Conservation (phyloP, 1,284 basidiomycete species). For the Abortiporus biennis region DNA sequence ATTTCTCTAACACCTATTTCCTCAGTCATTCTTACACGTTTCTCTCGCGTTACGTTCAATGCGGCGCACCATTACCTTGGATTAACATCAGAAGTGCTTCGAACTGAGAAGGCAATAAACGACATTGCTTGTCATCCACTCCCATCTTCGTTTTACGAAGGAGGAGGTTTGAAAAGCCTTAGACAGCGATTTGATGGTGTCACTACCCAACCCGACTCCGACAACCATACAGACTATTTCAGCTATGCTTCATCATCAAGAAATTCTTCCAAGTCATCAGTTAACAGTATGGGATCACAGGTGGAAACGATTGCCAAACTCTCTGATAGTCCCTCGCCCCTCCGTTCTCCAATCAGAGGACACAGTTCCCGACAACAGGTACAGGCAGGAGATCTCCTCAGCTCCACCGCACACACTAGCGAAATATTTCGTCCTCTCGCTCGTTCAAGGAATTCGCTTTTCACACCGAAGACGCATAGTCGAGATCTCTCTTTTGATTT, state of each 20-base stretch:
- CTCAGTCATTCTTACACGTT: conserved; percentile 88
- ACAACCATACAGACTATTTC: conserved; percentile 53
- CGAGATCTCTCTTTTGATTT: conserved; percentile 12
- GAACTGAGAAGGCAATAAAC: conserved; percentile 96
- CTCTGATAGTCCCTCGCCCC: conserved; percentile 18
- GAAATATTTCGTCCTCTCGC: conserved; percentile 42
- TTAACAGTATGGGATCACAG: conserved; percentile 6
- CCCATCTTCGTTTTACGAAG: conserved; percentile 87
- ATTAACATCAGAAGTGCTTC: conserved; percentile 90
- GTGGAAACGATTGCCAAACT: not conserved
- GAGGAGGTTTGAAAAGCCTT: conserved; percentile 86
- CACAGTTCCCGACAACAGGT: conserved; percentile 30
- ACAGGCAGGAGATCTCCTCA: conserved; percentile 66
- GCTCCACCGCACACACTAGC: conserved; percentile 37
- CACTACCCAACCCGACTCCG: conserved; percentile 35
- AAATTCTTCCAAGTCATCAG: conserved; percentile 15
- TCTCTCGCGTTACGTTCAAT: conserved; percentile 95
- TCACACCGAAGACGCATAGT: conserved; percentile 41
- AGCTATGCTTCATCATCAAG: conserved; percentile 23
- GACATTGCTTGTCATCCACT: conserved; percentile 94
- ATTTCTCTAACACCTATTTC: conserved; percentile 2
- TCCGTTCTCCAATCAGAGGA: conserved; percentile 13
- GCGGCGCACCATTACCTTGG: conserved; percentile 96
- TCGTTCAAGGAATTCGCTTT: conserved; percentile 45
- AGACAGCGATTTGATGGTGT: conserved; percentile 77